phyloP scores from a whole-genome alignment of 2,329 filamentous ascomycete genomes.

The Botrytis byssoidea region DNA sequence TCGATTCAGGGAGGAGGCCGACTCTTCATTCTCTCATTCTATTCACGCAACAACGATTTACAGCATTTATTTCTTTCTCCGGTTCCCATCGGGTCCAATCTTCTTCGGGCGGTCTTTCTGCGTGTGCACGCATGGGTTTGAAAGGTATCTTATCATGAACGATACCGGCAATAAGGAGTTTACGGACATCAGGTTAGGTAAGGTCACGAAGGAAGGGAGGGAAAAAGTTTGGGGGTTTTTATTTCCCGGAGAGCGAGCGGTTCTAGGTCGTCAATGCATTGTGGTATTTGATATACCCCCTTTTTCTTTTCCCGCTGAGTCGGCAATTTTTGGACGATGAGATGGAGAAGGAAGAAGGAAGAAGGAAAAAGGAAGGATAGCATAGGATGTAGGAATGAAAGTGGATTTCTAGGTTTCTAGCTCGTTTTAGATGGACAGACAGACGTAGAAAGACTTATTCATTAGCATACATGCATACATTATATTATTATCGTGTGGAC shows the following conservation, averaged over 20 bases:
- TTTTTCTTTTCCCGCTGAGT: not conserved
- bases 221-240: not conserved
- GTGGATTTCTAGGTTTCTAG: not conserved
- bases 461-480: not conserved
- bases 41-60: not conserved
- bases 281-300: not conserved
- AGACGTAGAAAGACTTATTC: too few relatives aligned
- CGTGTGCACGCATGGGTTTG: not conserved
- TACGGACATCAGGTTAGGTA: not conserved
- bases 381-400: not conserved
- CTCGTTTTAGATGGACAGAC: not conserved
- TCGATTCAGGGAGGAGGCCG: not conserved
- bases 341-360: not conserved
- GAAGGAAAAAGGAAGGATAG: not conserved
- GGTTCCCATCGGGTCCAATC: not conserved
- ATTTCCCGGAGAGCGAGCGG: not conserved
- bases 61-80: not conserved
- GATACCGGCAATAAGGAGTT: constrained; percentile 7
- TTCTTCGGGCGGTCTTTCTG: not conserved
- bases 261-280: not conserved
- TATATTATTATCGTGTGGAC: not conserved
- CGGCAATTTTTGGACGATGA: not conserved
- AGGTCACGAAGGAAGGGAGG: not conserved
- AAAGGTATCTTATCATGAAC: not conserved
- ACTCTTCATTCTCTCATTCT: not conserved